Conservation (phyloP, 768 basidiomycete species). For the Ramaria sp. region DNA sequence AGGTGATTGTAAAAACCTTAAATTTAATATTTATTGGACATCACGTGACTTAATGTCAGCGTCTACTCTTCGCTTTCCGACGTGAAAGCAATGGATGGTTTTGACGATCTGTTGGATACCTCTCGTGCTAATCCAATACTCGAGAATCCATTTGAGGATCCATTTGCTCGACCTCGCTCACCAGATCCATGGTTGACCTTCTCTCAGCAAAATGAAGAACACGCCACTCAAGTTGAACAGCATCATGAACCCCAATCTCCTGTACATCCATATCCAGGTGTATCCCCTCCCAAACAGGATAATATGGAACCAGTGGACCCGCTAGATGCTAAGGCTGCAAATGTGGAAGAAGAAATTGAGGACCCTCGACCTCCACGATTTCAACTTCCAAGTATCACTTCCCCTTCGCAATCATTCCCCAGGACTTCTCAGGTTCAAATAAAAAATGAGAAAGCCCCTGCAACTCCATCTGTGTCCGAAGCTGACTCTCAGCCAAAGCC, state of each 20-base stretch:
- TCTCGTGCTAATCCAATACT: conserved; percentile 48
- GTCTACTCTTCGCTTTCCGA: too few relatives aligned
- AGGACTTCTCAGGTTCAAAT: neutral
- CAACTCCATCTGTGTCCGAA: conserved; percentile 37
- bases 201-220: conserved; percentile 11
- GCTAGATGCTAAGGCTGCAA: conserved; percentile 3
- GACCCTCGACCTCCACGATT: neutral
- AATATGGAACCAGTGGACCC: neutral
- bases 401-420: neutral
- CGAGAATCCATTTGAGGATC: conserved; percentile 67
- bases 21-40: too few relatives aligned
- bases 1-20: too few relatives aligned
- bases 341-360: conserved; percentile 6
- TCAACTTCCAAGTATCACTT: neutral
- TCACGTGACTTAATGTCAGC: too few relatives aligned
- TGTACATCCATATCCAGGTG: neutral
- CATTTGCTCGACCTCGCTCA: conserved; percentile 53
- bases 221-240: conserved; percentile 6
- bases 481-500: conserved; percentile 29
- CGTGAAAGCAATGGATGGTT: conserved; percentile 18
- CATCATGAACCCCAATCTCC: neutral
- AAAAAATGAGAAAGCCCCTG: neutral
- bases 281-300: neutral
- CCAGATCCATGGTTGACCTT: conserved; percentile 72
- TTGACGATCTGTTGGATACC: conserved; percentile 62